These are phyloP conservation scores for Saccharomycopsis sp. DNA, from an alignment of 805 yeast genomes.

Conservation along the genomic window DNA sequence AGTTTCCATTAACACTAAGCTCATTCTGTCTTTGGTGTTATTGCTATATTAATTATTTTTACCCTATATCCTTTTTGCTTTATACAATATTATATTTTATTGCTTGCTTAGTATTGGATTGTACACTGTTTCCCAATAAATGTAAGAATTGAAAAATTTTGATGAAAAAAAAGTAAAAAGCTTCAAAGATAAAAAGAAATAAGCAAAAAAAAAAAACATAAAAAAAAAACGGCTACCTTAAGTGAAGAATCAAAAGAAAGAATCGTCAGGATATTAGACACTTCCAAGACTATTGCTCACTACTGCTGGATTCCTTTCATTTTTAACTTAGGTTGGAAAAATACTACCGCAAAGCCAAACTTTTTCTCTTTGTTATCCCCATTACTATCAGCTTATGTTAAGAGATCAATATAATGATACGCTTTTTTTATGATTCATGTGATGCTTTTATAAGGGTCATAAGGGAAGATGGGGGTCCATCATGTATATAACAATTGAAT, in stretches of 20 bases:
- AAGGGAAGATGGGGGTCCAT: too few species aligned
- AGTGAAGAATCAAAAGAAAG: slow-evolving; percentile 49
- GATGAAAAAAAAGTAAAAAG: too few species aligned
- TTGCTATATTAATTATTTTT: too few species aligned
- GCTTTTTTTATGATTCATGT: not conserved
- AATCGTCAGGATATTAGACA: slow-evolving; percentile 70
- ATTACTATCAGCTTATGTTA: slow-evolving; percentile 62
- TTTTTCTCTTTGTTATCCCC: slow-evolving; percentile 66
- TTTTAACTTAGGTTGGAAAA: slow-evolving; percentile 81
- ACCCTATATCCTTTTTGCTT: too few species aligned
- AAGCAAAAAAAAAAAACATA: too few species aligned
- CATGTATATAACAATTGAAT: too few species aligned
- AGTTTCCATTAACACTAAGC: too few species aligned
- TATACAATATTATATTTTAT: too few species aligned
- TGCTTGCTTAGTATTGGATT: too few species aligned
- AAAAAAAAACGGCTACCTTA: slow-evolving; percentile 18
- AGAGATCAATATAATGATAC: not conserved
- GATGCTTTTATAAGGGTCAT: too few species aligned
- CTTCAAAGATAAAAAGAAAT: too few species aligned
- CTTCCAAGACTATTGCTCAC: slow-evolving; percentile 82
- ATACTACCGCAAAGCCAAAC: slow-evolving; percentile 78
- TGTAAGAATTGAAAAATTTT: not conserved
- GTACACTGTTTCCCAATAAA: not conserved
- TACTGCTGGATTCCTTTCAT: slow-evolving; percentile 97
- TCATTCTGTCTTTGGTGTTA: too few species aligned